Base-by-base conservation (phyloP, 1,284 basidiomycete species). In the Caloboletus firmus region DNA sequence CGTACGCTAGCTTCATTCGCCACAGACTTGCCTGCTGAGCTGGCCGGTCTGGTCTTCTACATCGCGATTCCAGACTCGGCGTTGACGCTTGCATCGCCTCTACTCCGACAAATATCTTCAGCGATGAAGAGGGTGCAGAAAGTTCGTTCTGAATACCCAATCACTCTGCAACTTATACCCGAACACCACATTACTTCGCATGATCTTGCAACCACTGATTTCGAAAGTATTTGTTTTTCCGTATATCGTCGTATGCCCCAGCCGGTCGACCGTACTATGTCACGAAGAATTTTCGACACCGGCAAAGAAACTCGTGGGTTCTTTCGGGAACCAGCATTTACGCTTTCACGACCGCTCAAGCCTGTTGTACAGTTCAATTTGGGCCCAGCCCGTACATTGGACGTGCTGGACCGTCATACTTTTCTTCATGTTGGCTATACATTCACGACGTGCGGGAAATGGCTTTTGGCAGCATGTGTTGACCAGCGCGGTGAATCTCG, bases 401-500 rank as follows among this genome's bases (percentile, higher is more conserved):
- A 89, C 54, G 83, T 91, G 4, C 60, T 87, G 57, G 86, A 91
- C 58, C 76, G 85, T 4, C 79, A 86, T 57, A 84, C 80, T 2
- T 71, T 93, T 42, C 72, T 93, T 41, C 91, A 94, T 64, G 77
- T 93, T 41, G 90, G 82, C 2, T 94, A 93, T 67, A 73, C 74
- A 34, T 60, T 86, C 2, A 84, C 84, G 12, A 64, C 71, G 6
- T 87, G 84, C 56, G 79, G 83, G 7, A 85, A 84, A 65, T 93
- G 90, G 91, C 73, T 91, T 3, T 65, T 88, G 17, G 82, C 82
- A n/a, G 77, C 82, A n/a, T 86, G 83, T 62, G 72, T 89, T 11
- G 91, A 94, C 63, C 83, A 91, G 62, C 76, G 84, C 6, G 91
- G 90, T 5, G 89, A 93, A 66, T 80, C 76, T 13, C 81, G 86